These are phyloP conservation scores for Globisporangium cederbergense DNA, from an alignment of 352 stramenopile species.

Conservation along the genomic window DNA sequence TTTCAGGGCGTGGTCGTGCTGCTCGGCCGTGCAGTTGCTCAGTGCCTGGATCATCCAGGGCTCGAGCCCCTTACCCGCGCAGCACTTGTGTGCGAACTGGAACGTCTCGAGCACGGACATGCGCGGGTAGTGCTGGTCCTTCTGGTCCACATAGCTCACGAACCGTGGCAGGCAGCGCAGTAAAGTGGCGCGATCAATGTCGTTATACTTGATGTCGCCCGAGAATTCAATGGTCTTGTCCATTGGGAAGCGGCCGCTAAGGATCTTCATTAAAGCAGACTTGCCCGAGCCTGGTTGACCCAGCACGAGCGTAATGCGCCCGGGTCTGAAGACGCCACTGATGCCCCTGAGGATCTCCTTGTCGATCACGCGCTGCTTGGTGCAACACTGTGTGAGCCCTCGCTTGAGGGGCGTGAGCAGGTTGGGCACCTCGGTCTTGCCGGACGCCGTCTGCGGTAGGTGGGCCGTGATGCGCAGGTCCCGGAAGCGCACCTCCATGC, in stretches of 20 bases:
- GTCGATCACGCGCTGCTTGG: conserved; percentile 16
- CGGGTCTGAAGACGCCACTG: conserved; percentile 25
- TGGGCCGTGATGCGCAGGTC: conserved; percentile 42
- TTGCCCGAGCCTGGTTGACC: conserved; percentile 35
- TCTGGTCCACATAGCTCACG: conserved; percentile 46
- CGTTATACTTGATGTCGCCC: conserved; percentile 47
- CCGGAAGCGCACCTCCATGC: conserved; percentile 50
- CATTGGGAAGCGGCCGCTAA: conserved; percentile 41
- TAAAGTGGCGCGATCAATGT: conserved; percentile 21
- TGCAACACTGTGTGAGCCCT: conserved; percentile 13
- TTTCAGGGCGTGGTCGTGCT: conserved; percentile 29
- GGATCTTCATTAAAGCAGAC: conserved; percentile 37
- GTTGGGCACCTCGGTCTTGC: conserved; percentile 22
- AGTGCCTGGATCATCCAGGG: conserved; percentile 34
- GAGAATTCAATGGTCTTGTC: conserved; percentile 36
- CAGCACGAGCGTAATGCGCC: conserved; percentile 21
- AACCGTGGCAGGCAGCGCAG: conserved; percentile 28
- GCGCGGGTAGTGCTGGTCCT: conserved; percentile 84
- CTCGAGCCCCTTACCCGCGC: conserved; percentile 34
- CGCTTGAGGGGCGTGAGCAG: conserved; percentile 18
- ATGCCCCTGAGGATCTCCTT: conserved; percentile 28
- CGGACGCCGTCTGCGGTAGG: conserved; percentile 9
- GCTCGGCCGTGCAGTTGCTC: conserved; percentile 32
- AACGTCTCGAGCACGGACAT: conserved; percentile 93
- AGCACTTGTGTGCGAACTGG: conserved; percentile 88